phyloP scores from a whole-genome alignment of 2,329 filamentous ascomycete genomes.

The Xylogone sp. region DNA sequence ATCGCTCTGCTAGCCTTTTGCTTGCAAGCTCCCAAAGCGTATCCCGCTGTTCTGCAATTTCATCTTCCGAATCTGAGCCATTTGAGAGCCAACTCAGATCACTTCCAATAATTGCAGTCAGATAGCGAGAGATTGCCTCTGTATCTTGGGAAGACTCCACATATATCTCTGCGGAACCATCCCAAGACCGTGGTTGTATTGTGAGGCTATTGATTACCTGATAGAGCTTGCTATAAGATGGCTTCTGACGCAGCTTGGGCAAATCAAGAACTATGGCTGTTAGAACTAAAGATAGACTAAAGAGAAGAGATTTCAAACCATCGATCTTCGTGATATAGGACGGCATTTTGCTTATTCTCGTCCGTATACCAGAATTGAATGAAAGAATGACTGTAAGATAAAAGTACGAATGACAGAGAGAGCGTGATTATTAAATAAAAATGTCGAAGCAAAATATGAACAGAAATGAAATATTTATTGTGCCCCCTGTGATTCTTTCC shows the following conservation, averaged over 20 bases:
- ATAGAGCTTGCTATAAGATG: conserved; percentile 61
- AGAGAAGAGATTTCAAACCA: conserved; percentile 1
- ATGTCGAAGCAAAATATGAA: no score
- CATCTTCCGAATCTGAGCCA: conserved; percentile 19
- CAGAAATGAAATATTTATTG: no score
- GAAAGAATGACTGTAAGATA: no score
- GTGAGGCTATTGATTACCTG: conserved; percentile 63
- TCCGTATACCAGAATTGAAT: not conserved
- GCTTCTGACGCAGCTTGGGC: conserved; percentile 78
- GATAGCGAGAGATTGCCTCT: conserved; percentile 58
- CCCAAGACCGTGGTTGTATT: conserved; percentile 67
- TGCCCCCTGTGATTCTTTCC: no score
- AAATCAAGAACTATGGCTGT: conserved; percentile 60
- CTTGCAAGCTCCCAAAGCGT: conserved; percentile 75
- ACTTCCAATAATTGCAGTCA: conserved; percentile 66
- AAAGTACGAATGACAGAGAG: no score
- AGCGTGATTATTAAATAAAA: no score
- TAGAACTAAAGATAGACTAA: not conserved
- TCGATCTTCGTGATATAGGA: not conserved
- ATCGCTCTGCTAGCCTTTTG: conserved; percentile 76
- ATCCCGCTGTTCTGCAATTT: conserved; percentile 51
- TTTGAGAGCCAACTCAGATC: conserved; percentile 60
- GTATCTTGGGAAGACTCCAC: conserved; percentile 36
- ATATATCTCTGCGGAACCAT: conserved; percentile 32
- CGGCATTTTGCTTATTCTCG: not conserved